Evolutionary conservation across 305 asterid species (phyloP).

Genomic region (Plantago rigida): DNA sequence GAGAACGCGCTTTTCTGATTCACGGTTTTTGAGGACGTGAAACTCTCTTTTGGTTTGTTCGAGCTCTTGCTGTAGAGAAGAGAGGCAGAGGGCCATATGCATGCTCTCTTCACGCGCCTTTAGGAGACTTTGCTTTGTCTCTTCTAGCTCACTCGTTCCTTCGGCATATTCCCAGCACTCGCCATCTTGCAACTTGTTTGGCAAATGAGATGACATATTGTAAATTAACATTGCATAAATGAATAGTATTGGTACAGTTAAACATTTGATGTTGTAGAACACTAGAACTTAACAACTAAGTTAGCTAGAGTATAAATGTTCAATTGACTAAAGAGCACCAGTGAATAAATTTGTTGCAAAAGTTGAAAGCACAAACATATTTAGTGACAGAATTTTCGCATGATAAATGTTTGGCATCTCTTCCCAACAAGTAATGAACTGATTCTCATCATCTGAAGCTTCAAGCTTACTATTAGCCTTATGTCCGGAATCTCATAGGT

Average conservation of each 20-base stretch:
- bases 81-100: constrained; percentile 52
- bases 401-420: constrained; percentile 19
- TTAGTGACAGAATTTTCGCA: constrained; percentile 1
- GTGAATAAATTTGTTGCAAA: no score
- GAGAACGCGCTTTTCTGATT: constrained; percentile 15
- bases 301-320: no score
- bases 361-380: no score
- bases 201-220: background rate
- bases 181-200: constrained; percentile 39
- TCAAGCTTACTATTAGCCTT: background rate
- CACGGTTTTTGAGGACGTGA: constrained; percentile 33
- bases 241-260: no score
- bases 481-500: no score
- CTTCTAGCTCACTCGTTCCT: constrained; percentile 44
- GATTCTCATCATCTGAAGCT: background rate
- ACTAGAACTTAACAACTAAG: no score
- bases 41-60: constrained; percentile 58
- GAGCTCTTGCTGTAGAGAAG: constrained; percentile 61
- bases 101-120: constrained; percentile 56
- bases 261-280: no score
- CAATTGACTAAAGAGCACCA: no score
- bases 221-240: background rate
- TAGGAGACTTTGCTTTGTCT: constrained; percentile 56
- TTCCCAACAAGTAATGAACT: constrained; percentile 14
- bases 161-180: constrained; percentile 11